Evolutionary conservation across 2,329 filamentous ascomycete species (phyloP).

Genomic region (Dothistroma pini): DNA sequence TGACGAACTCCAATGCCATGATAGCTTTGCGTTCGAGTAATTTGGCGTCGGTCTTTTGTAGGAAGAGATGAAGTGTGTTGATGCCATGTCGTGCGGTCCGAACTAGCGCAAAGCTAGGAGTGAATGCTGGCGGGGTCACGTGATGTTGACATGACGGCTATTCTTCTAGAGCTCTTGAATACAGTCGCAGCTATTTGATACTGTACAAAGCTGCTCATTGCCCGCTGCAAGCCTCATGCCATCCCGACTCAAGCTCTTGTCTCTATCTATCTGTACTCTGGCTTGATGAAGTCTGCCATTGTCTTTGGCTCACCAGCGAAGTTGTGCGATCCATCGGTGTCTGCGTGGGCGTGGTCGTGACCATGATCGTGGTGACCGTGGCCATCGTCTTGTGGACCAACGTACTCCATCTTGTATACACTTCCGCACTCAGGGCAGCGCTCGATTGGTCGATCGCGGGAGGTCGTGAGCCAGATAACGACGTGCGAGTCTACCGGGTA

Average conservation of each 20-base stretch:
- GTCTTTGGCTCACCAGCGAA: conserved; percentile 82
- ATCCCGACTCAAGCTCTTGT: background rate
- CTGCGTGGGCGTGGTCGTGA: conserved; percentile 44
- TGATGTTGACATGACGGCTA: background rate
- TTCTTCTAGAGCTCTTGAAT: background rate
- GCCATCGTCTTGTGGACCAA: conserved; percentile 74
- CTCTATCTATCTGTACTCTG: conserved; percentile 74
- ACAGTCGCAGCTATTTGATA: conserved; percentile 2
- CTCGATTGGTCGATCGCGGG: conserved; percentile 84
- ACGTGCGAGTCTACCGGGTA: conserved; percentile 87
- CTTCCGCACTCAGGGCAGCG: conserved; percentile 96
- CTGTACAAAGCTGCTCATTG: conserved; percentile 4
- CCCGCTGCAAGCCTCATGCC: background rate
- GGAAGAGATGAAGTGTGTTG: too few relatives aligned
- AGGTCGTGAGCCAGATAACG: conserved; percentile 85
- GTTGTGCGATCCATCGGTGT: conserved; percentile 49
- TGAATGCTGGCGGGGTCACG: background rate
- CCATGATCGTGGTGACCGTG: conserved; percentile 48
- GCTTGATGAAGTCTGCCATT: conserved; percentile 92
- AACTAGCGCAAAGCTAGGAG: too few relatives aligned
- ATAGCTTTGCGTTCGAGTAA: too few relatives aligned
- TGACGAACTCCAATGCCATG: too few relatives aligned
- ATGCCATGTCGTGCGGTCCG: too few relatives aligned
- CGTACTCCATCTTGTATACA: conserved; percentile 97
- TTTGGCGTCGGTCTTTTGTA: too few relatives aligned